Evolutionary conservation across 164 flowering plant species (phyloP).

Genomic region (Pachysandra terminalis): DNA sequence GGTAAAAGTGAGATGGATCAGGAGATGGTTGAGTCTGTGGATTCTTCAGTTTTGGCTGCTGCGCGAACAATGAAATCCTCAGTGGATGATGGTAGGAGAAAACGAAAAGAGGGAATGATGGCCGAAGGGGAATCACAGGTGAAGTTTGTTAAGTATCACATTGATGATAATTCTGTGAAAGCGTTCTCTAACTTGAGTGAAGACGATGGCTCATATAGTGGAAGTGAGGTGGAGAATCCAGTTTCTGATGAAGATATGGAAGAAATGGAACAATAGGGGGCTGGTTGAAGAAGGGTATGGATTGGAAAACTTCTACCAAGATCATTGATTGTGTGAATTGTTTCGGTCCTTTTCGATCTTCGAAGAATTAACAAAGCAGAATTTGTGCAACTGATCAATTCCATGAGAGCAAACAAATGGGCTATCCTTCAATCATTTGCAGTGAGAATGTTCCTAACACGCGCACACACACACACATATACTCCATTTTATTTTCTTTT

Average conservation of each 20-base stretch:
- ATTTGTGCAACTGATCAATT: too few relatives aligned
- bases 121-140: conserved; percentile 20
- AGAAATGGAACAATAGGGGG: conserved; percentile 18
- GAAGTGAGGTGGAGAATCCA: conserved; percentile 55
- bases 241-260: conserved; percentile 37
- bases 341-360: too few relatives aligned
- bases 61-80: conserved; percentile 40
- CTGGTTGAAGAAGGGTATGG: not conserved
- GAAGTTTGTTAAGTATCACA: conserved; percentile 39
- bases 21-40: conserved; percentile 26
- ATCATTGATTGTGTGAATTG: too few relatives aligned
- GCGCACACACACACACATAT: too few relatives aligned
- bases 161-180: conserved; percentile 17
- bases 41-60: conserved; percentile 47
- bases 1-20: conserved; percentile 22
- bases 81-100: conserved; percentile 23
- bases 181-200: conserved; percentile 7
- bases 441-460: too few relatives aligned
- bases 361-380: too few relatives aligned
- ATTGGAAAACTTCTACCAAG: not conserved
- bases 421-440: too few relatives aligned
- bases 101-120: conserved; percentile 29
- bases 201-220: conserved; percentile 31
- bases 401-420: too few relatives aligned
- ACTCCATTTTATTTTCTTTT: too few relatives aligned